These are phyloP conservation scores for Ambrosia hybrid DNA, from an alignment of 140 eudicot species.

Conservation along the genomic window DNA sequence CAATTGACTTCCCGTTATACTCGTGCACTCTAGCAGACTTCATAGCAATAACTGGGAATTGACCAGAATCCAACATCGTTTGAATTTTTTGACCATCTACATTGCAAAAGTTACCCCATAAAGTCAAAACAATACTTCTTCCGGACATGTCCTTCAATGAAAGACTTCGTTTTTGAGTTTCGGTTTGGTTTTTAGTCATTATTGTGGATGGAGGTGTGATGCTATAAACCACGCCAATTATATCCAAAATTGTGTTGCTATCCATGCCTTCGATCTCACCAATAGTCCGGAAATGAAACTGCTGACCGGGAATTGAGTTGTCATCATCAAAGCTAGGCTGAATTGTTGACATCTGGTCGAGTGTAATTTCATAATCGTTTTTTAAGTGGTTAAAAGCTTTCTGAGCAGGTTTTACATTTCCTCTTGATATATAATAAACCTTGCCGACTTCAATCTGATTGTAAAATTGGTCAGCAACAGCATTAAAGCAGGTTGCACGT, in stretches of 20 bases:
- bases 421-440: constrained; percentile 74
- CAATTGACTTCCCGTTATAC: constrained; percentile 70
- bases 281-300: constrained; percentile 66
- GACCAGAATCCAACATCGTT: constrained; percentile 61
- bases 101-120: constrained; percentile 88
- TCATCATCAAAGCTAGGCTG: constrained; percentile 78
- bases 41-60: constrained; percentile 64
- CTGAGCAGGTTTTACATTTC: constrained; percentile 82
- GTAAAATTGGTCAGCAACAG: constrained; percentile 75
- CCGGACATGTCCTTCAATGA: constrained; percentile 78
- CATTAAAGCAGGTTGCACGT: constrained; percentile 92
- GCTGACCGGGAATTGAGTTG: constrained; percentile 62
- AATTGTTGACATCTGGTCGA: constrained; percentile 61
- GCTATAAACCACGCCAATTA: constrained; percentile 72
- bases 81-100: constrained; percentile 75
- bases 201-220: constrained; percentile 54
- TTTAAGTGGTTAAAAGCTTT: constrained; percentile 69
- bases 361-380: constrained; percentile 72
- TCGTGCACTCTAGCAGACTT: constrained; percentile 72
- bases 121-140: constrained; percentile 70
- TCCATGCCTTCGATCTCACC: constrained; percentile 74
- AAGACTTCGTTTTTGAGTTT: constrained; percentile 63
- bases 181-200: constrained; percentile 66
- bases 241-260: constrained; percentile 58
- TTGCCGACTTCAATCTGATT: constrained; percentile 70